Percentiles rank a stretch among this genome's conserved stretches.
Conservation (phyloP, 2,329 filamentous ascomycete species). For the Gremmenia infestans region DNA sequence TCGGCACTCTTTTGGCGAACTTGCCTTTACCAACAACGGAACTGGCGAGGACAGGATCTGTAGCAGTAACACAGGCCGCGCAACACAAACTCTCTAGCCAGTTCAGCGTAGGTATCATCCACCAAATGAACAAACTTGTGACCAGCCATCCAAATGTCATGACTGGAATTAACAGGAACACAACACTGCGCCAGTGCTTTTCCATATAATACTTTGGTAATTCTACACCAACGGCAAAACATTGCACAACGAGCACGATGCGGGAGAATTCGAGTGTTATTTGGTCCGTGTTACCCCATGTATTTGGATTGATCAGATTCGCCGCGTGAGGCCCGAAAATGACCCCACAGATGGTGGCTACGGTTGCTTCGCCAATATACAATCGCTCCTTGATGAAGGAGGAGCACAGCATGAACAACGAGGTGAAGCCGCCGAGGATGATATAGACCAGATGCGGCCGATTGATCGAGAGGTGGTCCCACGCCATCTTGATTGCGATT, state of each 20-base stretch:
- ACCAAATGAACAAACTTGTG: conserved; percentile 92
- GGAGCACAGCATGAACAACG: conserved; percentile 96
- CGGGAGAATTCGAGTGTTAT: conserved; percentile 86
- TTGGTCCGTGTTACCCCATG: conserved; percentile 80
- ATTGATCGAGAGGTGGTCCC: conserved; percentile 80
- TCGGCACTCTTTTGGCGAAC: conserved; percentile 94
- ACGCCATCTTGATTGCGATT: conserved; percentile 52
- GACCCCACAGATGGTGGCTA: conserved; percentile 81
- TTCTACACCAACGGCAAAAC: conserved; percentile 87
- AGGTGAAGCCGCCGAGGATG: conserved; percentile 95
- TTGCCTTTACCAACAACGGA: conserved; percentile 99
- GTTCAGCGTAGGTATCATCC: conserved; percentile 69
- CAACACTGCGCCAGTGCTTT: conserved; percentile 89
- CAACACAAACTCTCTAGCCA: conserved; percentile 88
- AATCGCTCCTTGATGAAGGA: conserved; percentile 97
- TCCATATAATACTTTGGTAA: conserved; percentile 96
- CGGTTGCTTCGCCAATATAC: conserved; percentile 97
- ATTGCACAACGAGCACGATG: conserved; percentile 86
- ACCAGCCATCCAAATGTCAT: conserved; percentile 97
- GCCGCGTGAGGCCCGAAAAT: conserved; percentile 85
- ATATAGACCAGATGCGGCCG: conserved; percentile 97
- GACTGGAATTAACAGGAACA: conserved; percentile 82
- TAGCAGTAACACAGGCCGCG: conserved; percentile 93
- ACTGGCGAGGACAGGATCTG: conserved; percentile 92
- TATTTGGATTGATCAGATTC: conserved; percentile 68